Conservation (phyloP, 306 rosid genomes). For the Medicago lupulina region DNA sequence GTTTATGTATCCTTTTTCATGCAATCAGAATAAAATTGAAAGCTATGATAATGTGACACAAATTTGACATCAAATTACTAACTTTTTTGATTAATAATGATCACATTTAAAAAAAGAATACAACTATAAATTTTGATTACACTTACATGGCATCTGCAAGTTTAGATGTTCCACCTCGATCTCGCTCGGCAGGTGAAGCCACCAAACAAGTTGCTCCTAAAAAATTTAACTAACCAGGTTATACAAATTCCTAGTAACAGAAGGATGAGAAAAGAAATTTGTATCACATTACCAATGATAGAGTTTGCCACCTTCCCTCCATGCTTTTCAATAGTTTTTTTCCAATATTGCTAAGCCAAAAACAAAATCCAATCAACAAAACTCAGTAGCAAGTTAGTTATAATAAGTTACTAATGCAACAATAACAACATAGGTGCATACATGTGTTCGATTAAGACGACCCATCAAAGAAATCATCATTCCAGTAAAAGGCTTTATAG, state of each 20-base stretch:
- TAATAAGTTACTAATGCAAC: background rate
- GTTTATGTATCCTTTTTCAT: background rate
- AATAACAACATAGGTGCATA: conserved; percentile 39
- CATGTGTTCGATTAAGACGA: conserved; percentile 77
- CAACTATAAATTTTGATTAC: background rate
- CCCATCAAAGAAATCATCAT: conserved; percentile 84
- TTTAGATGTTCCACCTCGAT: conserved; percentile 72
- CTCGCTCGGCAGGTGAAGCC: conserved; percentile 69
- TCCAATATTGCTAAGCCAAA: conserved; percentile 67
- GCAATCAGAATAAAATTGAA: background rate
- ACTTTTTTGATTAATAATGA: no score
- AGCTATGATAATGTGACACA: no score
- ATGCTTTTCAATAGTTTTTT: conserved; percentile 65
- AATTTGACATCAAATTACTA: no score
- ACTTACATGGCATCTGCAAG: conserved; percentile 75
- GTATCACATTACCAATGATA: conserved; percentile 55
- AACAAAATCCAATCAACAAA: conserved; percentile 16
- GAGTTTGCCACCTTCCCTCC: conserved; percentile 76
- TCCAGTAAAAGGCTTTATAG: conserved; percentile 73
- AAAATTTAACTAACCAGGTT: background rate
- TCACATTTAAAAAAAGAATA: no score
- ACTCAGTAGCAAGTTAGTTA: background rate
- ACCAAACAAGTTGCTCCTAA: conserved; percentile 74
- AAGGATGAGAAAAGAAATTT: background rate
- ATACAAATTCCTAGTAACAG: background rate